Evolutionary conservation across 108 stramenopile species (phyloP), one percentile per base, ranked within the genome.

Genomic region (Aurantiochytrium sp.): DNA sequence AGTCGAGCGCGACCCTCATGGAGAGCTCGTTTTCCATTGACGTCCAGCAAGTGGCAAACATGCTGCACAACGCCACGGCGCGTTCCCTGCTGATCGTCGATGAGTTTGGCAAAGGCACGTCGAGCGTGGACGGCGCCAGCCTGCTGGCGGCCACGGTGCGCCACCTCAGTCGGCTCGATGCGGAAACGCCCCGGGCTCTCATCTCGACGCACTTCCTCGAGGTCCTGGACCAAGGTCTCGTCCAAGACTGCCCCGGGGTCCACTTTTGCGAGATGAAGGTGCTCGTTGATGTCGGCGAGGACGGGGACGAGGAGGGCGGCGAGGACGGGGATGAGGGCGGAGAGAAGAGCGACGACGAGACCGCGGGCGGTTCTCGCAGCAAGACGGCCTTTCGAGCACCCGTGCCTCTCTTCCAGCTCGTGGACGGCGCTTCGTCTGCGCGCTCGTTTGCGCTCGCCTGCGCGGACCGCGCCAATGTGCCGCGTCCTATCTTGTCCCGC

Each of bases 51-150:
- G 48, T 85, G n/a, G 48, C 52, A 12, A 52, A 52, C n/a, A 85
- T 85, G 85, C 85, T 85, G 4, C 42, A 53, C 48, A 52, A 85
- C 52, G 12, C 30, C 50, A 85, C 85, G 0, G 17, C 17, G 52
- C 48, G 30, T 27, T 85, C 85, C 27, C 24, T 85, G 22, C 85
- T 85, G 10, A 17, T 85, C 21, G 4, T 85, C 24, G 85, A 85
- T 54, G 85, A 85, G 24, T 85, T 53, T 54, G 85, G 85, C 34
- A 85, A 85, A 31, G 85, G 85, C n/a, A 85, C 85, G 6, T 24
- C 48, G 31, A 52, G 48, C 48, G 31, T 85, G 30, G 85, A 85
- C 48, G 85, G 85, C 17, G 85, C 85, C 32, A 52, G 48, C 2
- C 22, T 85, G 1, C 52, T 85, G 1, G 42, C 85, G 31, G 85